A percentile compares a stretch with the other conserved stretches of the same genome.
phyloP scores from a whole-genome alignment of 2,329 filamentous ascomycete species.

The Nigrospora oryzae region DNA sequence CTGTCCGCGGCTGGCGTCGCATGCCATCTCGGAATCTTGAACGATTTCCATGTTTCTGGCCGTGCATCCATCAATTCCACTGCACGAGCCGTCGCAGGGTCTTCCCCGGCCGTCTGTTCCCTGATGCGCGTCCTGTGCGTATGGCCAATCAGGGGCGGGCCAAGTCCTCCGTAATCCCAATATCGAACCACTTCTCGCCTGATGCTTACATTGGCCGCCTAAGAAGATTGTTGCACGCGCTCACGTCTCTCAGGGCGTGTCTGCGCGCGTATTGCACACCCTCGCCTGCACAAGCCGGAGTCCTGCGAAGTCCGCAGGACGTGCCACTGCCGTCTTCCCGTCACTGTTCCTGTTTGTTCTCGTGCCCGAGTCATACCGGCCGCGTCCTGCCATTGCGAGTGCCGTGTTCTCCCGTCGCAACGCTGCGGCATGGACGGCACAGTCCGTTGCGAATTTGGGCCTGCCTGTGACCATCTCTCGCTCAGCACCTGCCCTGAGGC shows the following conservation, averaged over 20 bases:
- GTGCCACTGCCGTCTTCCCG: too few species aligned
- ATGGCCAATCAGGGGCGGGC: not conserved
- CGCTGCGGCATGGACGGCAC: too few species aligned
- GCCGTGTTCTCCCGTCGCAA: too few species aligned
- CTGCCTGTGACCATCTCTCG: too few species aligned
- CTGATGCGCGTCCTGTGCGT: not conserved
- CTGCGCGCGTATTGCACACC: not conserved
- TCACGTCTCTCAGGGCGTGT: not conserved
- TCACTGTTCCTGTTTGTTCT: too few species aligned
- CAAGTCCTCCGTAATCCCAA: not conserved
- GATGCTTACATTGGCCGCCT: constrained; percentile 1
- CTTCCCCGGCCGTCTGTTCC: not conserved
- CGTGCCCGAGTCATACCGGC: too few species aligned
- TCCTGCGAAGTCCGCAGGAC: not conserved
- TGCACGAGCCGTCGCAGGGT: too few species aligned
- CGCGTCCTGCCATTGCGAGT: too few species aligned
- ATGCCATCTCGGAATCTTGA: not conserved
- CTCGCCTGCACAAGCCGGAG: not conserved
- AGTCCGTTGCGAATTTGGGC: too few species aligned
- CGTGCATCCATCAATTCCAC: too few species aligned
- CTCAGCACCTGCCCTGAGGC: too few species aligned
- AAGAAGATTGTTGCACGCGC: not conserved
- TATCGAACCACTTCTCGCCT: constrained; percentile 2
- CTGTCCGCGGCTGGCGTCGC: not conserved
- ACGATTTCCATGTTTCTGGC: too few species aligned